Base-by-base conservation (phyloP, 148 eudicot genomes). In the Camellia lanceoleosa region DNA sequence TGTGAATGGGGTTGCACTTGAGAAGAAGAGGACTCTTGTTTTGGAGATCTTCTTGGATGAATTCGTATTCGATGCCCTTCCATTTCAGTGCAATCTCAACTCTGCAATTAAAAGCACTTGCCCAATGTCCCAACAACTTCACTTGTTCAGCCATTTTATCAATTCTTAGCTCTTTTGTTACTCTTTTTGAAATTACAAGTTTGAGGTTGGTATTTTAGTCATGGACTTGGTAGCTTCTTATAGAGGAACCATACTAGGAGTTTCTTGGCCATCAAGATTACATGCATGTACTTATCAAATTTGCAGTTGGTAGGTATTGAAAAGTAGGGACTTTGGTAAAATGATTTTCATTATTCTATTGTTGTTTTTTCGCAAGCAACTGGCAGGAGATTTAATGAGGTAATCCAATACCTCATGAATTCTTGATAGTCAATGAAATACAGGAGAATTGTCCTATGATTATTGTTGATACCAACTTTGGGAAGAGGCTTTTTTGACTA, bases 1-100 rank as follows among this genome's bases (percentile, higher is more conserved):
- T 85, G 82, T 84, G 78, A 46, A 86, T 41, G 7, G 89, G 88
- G 62, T 86, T 86, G 73, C 73, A 73, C 54, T 82, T 65, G 5
- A 85, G 44, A 38, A 85, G 85, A 23, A 82, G 6, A 42, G 68
- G 52, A 15, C 84, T 79, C 56, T 85, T 85, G 69, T 79, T 79
- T 1, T 2, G 7, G 0, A 85, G 18, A 58, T 85, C 84, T 79
- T 85, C 87, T 23, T 67, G 62, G 14, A 82, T 66, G 55, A 56
- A 82, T 75, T 85, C 87, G 20, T 79, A 82, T 30, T 79, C 8
- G 14, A 85, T 64, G 9, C 87, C 84, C 56, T 85, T 85, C 43
- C 79, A 20, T 49, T 85, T 79, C 80, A 85, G 75, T 38, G 80
- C 87, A 19, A 79, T 54, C 72, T 79, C 82, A 41, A 82, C 78